Conservation (phyloP, 495 filamentous ascomycete genomes). For the Achaetomiella virescens region DNA sequence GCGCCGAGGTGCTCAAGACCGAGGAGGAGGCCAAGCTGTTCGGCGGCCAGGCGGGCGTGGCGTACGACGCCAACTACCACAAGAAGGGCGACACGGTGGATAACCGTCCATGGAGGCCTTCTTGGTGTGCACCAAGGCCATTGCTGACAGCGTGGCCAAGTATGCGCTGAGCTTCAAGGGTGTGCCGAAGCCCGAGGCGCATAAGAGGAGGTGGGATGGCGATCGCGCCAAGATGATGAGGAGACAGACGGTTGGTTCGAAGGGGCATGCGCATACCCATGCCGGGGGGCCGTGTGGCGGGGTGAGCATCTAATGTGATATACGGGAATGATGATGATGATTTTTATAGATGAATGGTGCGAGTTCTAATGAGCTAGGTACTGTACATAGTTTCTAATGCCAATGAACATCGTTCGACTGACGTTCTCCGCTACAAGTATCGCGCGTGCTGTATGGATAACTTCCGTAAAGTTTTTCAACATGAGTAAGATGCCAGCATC, state of each 20-base stretch:
- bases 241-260: conserved; percentile 1
- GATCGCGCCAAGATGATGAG: conserved; percentile 12
- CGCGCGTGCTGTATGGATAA: too few species aligned
- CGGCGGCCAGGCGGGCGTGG: conserved; percentile 54
- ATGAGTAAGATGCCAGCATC: too few species aligned
- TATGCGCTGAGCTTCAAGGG: conserved; percentile 47
- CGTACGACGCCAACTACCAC: conserved; percentile 62
- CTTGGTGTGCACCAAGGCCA: conserved; percentile 53
- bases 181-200: conserved; percentile 19
- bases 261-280: conserved; percentile 14
- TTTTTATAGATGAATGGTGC: too few species aligned
- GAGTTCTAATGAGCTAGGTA: too few species aligned
- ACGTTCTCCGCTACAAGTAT: too few species aligned
- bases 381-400: too few species aligned
- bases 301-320: too few species aligned
- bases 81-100: conserved; percentile 48
- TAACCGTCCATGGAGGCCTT: conserved; percentile 58
- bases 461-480: too few species aligned
- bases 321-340: too few species aligned
- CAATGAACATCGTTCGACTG: too few species aligned
- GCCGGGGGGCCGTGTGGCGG: conserved; percentile 17
- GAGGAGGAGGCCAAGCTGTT: conserved; percentile 49
- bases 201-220: conserved; percentile 13
- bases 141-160: conserved; percentile 58
- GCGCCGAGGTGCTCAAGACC: conserved; percentile 62